Base-by-base conservation (phyloP, 306 rosid genomes). In the Glycyrrhiza uralensis region DNA sequence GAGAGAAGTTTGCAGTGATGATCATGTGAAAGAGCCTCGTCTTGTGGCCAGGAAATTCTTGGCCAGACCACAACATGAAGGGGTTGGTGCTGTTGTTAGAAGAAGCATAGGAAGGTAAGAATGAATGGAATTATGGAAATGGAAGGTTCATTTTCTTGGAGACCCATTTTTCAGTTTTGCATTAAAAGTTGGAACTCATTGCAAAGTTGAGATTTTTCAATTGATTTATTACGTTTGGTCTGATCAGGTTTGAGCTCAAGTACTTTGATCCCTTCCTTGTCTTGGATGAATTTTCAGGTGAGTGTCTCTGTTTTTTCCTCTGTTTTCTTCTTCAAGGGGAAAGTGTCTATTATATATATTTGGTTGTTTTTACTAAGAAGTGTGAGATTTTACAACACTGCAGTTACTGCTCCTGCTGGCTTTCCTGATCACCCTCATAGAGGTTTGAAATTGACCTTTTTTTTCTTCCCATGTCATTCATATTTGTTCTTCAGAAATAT, bases 341-440 rank as follows among this genome's bases (percentile, higher is more conserved):
- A 35, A 35, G 41, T 35, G 41, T 32, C 7, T 32, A 32, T 32
- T 5, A n/a, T n/a, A n/a, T n/a, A n/a, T n/a, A n/a, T 32, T 32
- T 26, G 29, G 29, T 26, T 62, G 6, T 61, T 45, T n/a, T 11
- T 52, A 26, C 56, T 79, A 30, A 78, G 12, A 66, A 45, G 2
- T 73, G 70, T 29, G 58, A 59, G 13, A 58, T 9, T 77, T 54
- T 54, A 36, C 3, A 51, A 55, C 77, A 19, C 72, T 81, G 77
- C 91, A 94, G 97, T 89, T 22, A 60, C 96, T 57, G 91, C 96
- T 82, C 99, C 99, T 32, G 95, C 97, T 85, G 99, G 99, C 5
- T 94, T 94, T 68, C 99, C 91, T 26, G 99, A 94, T 84, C 99
- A 94, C 82, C 97, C 99, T 71, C 99, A 94, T 35, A 88, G 99